Conservation (phyloP, 176 grass and related monocot genomes). For the Lolium multiflorum region DNA sequence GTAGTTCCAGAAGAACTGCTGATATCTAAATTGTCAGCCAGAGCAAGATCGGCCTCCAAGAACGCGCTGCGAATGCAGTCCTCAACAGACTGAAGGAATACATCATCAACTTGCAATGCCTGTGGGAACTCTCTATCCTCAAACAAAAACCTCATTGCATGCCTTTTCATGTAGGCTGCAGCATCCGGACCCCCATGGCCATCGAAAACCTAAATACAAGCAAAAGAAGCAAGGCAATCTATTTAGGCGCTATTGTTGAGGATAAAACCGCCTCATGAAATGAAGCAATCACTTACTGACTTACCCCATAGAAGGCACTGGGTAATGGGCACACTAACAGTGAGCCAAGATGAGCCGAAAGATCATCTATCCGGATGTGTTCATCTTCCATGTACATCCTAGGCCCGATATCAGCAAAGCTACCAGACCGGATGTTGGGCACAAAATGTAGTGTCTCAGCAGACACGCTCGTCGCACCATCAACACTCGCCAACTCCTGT, state of each 20-base stretch:
- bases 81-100: conserved; percentile 64
- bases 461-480: conserved; percentile 38
- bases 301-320: conserved; percentile 93
- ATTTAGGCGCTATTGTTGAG: neutral
- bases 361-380: conserved; percentile 93
- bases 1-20: conserved; percentile 87
- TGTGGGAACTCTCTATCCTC: conserved; percentile 80
- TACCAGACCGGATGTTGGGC: conserved; percentile 80
- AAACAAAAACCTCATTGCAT: conserved; percentile 81
- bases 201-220: conserved; percentile 79
- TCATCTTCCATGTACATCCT: conserved; percentile 97
- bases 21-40: conserved; percentile 65
- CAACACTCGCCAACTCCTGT: conserved; percentile 49
- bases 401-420: conserved; percentile 81
- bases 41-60: conserved; percentile 72
- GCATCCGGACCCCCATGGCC: conserved; percentile 88
- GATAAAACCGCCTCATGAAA: neutral
- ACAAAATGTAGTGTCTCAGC: conserved; percentile 54
- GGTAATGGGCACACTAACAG: conserved; percentile 73
- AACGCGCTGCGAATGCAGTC: conserved; percentile 61
- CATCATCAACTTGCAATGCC: conserved; percentile 53
- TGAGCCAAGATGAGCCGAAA: conserved; percentile 73
- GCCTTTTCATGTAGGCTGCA: conserved; percentile 90
- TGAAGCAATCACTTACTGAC: conserved; percentile 35
- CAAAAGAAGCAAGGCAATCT: neutral